Conservation (phyloP, 2,329 filamentous ascomycete species). For the Harringtonia lauricola region DNA sequence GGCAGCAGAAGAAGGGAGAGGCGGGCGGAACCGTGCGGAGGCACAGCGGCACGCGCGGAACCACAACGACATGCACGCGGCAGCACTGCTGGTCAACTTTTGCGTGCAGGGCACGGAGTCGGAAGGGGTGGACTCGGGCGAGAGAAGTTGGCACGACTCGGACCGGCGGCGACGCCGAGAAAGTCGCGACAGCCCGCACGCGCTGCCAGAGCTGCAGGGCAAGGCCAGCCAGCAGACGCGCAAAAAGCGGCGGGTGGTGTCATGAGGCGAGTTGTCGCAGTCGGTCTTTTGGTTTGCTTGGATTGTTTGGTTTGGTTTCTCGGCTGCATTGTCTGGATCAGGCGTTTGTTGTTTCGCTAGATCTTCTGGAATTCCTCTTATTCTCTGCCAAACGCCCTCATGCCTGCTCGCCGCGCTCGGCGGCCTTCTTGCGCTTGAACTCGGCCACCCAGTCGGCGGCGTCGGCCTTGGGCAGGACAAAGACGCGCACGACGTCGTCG, state of each 20-base stretch:
- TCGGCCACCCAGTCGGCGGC: constrained; percentile 70
- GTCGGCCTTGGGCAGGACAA: constrained; percentile 64
- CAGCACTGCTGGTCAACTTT: constrained; percentile 7
- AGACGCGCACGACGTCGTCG: constrained; percentile 74
- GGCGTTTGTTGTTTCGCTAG: neutral
- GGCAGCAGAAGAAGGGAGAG: neutral
- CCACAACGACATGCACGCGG: neutral
- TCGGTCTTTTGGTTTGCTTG: neutral
- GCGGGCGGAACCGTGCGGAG: too few relatives aligned
- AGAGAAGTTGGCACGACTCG: neutral
- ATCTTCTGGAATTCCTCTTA: too few relatives aligned
- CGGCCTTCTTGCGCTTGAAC: constrained; percentile 65
- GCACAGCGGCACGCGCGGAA: neutral
- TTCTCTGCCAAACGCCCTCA: too few relatives aligned
- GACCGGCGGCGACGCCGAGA: neutral
- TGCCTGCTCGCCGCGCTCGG: constrained; percentile 25
- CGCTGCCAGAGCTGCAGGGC: too few relatives aligned
- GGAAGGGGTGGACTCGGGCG: neutral
- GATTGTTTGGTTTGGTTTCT: neutral
- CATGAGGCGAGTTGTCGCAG: too few relatives aligned
- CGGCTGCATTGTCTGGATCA: too few relatives aligned
- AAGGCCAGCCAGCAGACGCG: too few relatives aligned
- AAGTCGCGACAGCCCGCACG: too few relatives aligned
- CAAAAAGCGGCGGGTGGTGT: too few relatives aligned
- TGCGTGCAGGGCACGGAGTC: neutral